Base-by-base conservation (phyloP, 1,284 basidiomycete genomes). In the Tremellales sp. region DNA sequence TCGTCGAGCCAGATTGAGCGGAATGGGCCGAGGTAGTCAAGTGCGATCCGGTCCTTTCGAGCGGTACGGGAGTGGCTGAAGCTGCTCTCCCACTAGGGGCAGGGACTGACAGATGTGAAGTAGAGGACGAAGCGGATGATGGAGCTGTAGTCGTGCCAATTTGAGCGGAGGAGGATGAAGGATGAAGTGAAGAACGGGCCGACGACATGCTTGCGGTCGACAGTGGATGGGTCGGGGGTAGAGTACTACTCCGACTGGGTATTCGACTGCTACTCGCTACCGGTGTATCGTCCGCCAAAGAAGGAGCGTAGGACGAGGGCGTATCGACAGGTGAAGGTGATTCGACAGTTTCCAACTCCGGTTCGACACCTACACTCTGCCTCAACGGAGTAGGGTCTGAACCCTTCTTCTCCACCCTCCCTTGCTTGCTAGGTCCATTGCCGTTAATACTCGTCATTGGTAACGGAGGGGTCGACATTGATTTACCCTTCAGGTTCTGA, bases 301-400 rank as follows among this genome's bases (percentile, higher is more conserved):
- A 36, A 36, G 13, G 15, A n/a, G n/a, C n/a, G n/a, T n/a, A n/a
- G n/a, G n/a, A n/a, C n/a, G n/a, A n/a, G n/a, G n/a, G n/a, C 31
- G 12, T 10, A 3, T n/a, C n/a, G n/a, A n/a, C n/a, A n/a, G n/a
- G n/a, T n/a, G n/a, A n/a, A 25, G 53, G 46, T 15, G 33, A 36
- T 36, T 5, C 5, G 5, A 36, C 33, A 36, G 33, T 13, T 36
- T 36, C 15, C 6, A 36, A 17, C 4, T 36, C 33, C 8, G 41
- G 40, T 11, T 31, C 27, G 11, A 50, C 19, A 1, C 53, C 44
- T 36, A 36, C 6, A 36, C 33, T 36, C 15, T 62, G 51, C 21
- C 58, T 49, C 4, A 64, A 33, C 3, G 62, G 60, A 3, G 62
- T 62, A 15, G 62, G 60, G 29, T 64, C 62, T 1, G 60, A 59